phyloP scores from a whole-genome alignment of 768 basidiomycete species.

The Suillus tomentosus region DNA sequence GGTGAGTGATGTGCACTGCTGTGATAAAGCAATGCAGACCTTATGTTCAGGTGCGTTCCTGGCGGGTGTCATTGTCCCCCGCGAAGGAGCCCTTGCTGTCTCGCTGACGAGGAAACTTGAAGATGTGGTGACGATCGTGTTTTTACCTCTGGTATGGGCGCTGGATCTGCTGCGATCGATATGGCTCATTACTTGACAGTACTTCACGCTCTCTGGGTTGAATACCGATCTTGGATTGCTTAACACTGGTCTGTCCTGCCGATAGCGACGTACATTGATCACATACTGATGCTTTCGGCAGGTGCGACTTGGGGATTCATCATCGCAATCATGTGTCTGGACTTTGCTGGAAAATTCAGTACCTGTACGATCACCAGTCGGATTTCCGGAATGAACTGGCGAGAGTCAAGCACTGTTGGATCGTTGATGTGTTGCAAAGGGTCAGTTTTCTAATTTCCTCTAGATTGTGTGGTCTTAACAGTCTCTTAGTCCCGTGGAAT shows the following conservation, averaged over 20 bases:
- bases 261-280: neutral
- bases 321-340: slow-evolving; percentile 72
- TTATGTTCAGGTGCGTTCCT: slow-evolving; percentile 71
- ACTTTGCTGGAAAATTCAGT: slow-evolving; percentile 88
- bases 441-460: slow-evolving; percentile 44
- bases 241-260: slow-evolving; percentile 55
- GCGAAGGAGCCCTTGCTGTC: slow-evolving; percentile 83
- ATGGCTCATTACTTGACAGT: slow-evolving; percentile 44
- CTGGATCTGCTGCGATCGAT: neutral
- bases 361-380: slow-evolving; percentile 75
- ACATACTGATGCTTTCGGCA: slow-evolving; percentile 22
- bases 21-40: neutral
- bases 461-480: slow-evolving; percentile 8
- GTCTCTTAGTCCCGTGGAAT: slow-evolving; percentile 70
- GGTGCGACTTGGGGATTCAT: slow-evolving; percentile 88
- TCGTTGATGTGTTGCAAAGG: slow-evolving; percentile 96
- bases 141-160: slow-evolving; percentile 79
- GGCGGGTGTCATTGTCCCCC: slow-evolving; percentile 79
- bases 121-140: slow-evolving; percentile 89
- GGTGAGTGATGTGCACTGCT: slow-evolving; percentile 42
- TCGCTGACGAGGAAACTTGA: slow-evolving; percentile 90
- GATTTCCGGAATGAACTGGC: slow-evolving; percentile 70
- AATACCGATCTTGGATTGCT: slow-evolving; percentile 86
- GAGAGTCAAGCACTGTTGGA: slow-evolving; percentile 85
- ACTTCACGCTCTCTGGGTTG: slow-evolving; percentile 92